Evolutionary conservation across 2,329 filamentous ascomycete species (phyloP), one percentile per base, ranked within the genome.

Genomic region (Paraphaeosphaeria sporulosa): DNA sequence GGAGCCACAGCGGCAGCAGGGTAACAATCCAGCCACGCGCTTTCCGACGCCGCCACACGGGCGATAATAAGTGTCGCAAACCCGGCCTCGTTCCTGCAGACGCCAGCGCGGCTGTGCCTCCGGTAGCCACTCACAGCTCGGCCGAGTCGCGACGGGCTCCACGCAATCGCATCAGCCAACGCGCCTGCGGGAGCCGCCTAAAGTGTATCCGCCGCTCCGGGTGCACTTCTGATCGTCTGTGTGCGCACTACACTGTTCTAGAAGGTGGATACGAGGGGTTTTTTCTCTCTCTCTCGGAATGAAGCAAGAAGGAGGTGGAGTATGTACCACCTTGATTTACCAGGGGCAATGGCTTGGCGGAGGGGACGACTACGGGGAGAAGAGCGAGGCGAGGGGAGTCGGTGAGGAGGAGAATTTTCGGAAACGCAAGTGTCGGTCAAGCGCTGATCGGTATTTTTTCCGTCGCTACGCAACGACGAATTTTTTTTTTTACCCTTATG

Each of bases 391-490:
- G 25, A 27, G 4, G n/a, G 9, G 8, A 12, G 36, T 15, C 36
- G 36, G 36, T 38, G 36, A 38, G 6, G 36, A 40, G 38, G 38
- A n/a, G 38, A n/a, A 4, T n/a, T 40, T n/a, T n/a, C 7, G 17
- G 38, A 17, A 13, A 15, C 7, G 19, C 6, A 51, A 46, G 51
- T 62, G 56, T 62, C 52, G 55, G 59, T 62, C 59, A 62, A 62
- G 59, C 50, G 59, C 56, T 59, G 59, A 59, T 44, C 55, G 59
- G 46, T 57, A 38, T 54, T 57, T 56, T 40, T 19, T 55, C 32
- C 13, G 13, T n/a, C 38, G 38, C 17, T n/a, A n/a, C 38, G 17
- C 38, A 40, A 17, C 13, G 17, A 17, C 36, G 36, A 38, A 38
- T 49, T 49, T 49, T 34, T 34, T 34, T 34, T 19, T 36, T 19